Conservation (phyloP, 2,329 filamentous ascomycete genomes). For the Aspergillus sp. region DNA sequence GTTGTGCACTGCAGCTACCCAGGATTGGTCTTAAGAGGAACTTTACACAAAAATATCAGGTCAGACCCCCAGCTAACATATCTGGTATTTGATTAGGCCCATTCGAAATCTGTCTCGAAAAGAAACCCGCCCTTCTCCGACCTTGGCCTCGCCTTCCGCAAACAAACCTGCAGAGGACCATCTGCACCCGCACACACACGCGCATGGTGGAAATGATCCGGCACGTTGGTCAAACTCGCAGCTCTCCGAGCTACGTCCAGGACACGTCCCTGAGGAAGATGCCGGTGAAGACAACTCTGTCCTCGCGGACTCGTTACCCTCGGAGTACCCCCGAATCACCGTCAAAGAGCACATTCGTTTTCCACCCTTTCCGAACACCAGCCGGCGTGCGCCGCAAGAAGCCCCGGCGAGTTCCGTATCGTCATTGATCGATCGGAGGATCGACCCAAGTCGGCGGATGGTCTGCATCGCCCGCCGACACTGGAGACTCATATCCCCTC, state of each 20-base stretch:
- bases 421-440: constrained; percentile 69
- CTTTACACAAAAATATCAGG: too few relatives aligned
- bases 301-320: constrained; percentile 13
- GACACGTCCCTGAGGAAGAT: constrained; percentile 18
- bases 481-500: constrained; percentile 76
- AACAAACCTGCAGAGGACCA: constrained; percentile 58
- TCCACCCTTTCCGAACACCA: constrained; percentile 67
- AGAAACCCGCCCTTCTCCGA: constrained; percentile 21
- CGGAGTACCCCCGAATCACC: constrained; percentile 28
- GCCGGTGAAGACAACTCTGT: constrained; percentile 15
- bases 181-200: constrained; percentile 34
- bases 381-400: constrained; percentile 27
- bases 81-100: constrained; percentile 19
- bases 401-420: constrained; percentile 69
- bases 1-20: not conserved
- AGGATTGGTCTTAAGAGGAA: too few relatives aligned
- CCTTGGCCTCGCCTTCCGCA: constrained; percentile 37
- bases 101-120: constrained; percentile 31
- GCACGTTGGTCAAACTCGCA: constrained; percentile 38
- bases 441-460: constrained; percentile 61
- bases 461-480: constrained; percentile 43
- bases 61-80: constrained; percentile 9
- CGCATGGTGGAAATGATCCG: constrained; percentile 23
- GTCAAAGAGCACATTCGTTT: constrained; percentile 67
- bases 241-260: constrained; percentile 34